A percentile compares a stretch with the other conserved stretches of the same genome.
Evolutionary conservation across 139 green algal genomes (phyloP).

Genomic region (Volvox reticuliferus): DNA sequence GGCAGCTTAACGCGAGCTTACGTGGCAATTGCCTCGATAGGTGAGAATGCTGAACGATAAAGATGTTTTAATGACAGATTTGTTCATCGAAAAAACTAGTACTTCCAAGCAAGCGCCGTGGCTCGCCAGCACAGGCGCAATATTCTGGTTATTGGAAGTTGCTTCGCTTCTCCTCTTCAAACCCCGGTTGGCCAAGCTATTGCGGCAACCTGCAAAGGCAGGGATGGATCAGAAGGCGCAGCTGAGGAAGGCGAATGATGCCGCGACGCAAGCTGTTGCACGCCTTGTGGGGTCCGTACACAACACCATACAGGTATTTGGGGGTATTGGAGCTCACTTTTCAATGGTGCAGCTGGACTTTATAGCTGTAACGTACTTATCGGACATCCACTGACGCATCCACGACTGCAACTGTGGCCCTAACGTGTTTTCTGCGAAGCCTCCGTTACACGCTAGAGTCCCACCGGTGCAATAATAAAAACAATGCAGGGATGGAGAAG

Average conservation of each 20-base stretch:
- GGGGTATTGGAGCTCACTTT: too few species aligned
- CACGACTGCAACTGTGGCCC: too few species aligned
- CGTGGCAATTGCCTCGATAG: slow-evolving; percentile 6
- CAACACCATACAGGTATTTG: slow-evolving; percentile 23
- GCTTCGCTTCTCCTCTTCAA: not conserved
- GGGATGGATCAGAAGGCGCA: slow-evolving; percentile 4
- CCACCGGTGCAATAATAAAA: too few species aligned
- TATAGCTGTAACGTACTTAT: too few species aligned
- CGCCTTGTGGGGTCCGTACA: slow-evolving; percentile 27
- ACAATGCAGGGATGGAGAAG: too few species aligned
- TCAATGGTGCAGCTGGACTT: too few species aligned
- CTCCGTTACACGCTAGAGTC: too few species aligned
- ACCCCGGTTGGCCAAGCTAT: not conserved
- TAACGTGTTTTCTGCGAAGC: too few species aligned
- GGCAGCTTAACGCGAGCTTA: not conserved
- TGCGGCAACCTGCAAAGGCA: not conserved
- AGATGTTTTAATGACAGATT: too few species aligned
- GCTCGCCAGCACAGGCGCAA: not conserved
- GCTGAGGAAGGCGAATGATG: not conserved
- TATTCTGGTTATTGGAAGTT: not conserved
- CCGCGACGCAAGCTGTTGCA: slow-evolving; percentile 5
- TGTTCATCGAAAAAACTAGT: too few species aligned
- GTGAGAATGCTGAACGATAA: not conserved
- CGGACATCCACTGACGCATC: too few species aligned
- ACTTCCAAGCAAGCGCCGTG: too few species aligned